phyloP scores from a whole-genome alignment of 208 protist species.

The Crithidia fasciculata region DNA sequence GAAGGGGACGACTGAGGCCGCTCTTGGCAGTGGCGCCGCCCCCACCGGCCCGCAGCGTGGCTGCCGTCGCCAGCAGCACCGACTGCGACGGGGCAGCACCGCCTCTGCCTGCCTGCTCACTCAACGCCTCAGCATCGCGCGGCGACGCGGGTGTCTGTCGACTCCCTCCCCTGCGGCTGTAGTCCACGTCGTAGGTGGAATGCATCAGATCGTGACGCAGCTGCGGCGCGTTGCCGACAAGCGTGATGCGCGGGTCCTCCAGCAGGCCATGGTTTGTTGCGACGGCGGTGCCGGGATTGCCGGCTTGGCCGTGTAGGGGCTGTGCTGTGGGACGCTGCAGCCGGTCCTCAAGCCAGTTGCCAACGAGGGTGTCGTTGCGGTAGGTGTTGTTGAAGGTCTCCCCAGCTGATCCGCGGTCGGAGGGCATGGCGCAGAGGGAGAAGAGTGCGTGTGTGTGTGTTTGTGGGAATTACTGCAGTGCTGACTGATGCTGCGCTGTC shows the following conservation, averaged over 20 bases:
- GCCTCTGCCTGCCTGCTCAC: not conserved
- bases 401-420: not conserved
- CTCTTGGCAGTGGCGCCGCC: not conserved
- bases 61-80: not conserved
- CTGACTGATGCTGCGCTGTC: no score
- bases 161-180: not conserved
- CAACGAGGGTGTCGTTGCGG: slow-evolving; percentile 60
- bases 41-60: not conserved
- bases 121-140: not conserved
- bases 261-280: slow-evolving; percentile 3
- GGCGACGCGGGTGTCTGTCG: no score
- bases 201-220: slow-evolving; percentile 13
- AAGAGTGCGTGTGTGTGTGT: not conserved
- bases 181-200: slow-evolving; percentile 32
- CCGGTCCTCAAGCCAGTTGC: slow-evolving; percentile 76
- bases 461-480: not conserved
- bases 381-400: slow-evolving; percentile 70
- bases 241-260: slow-evolving; percentile 22
- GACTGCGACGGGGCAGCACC: not conserved
- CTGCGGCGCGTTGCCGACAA: not conserved
- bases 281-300: not conserved
- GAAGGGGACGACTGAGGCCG: slow-evolving; percentile 13
- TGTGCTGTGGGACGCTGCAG: slow-evolving; percentile 4
- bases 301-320: not conserved
- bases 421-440: not conserved